A percentile compares a stretch with the other conserved stretches of the same genome.
phyloP scores from a whole-genome alignment of 257 asterid species.

The Solanum okadae region DNA sequence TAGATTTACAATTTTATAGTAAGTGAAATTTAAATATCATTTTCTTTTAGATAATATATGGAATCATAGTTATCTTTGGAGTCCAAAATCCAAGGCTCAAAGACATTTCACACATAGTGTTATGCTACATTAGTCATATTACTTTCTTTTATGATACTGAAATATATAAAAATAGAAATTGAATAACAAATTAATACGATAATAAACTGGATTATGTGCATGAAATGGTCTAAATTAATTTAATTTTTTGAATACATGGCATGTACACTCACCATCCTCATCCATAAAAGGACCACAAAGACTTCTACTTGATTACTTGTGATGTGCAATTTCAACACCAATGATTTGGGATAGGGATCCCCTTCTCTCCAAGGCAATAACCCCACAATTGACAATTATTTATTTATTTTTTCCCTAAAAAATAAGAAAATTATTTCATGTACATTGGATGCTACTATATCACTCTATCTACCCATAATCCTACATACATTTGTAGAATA shows the following conservation, averaged over 20 bases:
- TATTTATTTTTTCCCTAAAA: neutral
- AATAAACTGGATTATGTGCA: neutral
- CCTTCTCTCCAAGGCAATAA: neutral
- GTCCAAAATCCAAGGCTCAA: neutral
- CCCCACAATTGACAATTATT: neutral
- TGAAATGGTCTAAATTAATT: neutral
- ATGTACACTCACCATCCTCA: neutral
- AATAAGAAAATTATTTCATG: neutral
- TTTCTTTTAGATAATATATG: neutral
- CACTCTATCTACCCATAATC: neutral
- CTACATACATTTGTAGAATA: neutral
- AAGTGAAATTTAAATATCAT: neutral
- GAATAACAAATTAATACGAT: too few species aligned
- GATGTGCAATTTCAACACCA: neutral
- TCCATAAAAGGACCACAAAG: neutral
- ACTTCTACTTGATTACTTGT: neutral
- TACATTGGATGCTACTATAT: neutral
- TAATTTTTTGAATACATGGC: neutral
- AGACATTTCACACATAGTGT: neutral
- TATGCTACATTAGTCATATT: neutral
- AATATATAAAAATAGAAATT: too few species aligned
- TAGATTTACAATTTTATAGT: neutral
- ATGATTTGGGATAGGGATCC: neutral
- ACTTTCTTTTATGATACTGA: neutral
- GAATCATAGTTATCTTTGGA: neutral